Evolutionary conservation across 176 grass and related monocot genomes (phyloP), one percentile per base, ranked within the genome.

Genomic region (Aegilops tauschii): DNA sequence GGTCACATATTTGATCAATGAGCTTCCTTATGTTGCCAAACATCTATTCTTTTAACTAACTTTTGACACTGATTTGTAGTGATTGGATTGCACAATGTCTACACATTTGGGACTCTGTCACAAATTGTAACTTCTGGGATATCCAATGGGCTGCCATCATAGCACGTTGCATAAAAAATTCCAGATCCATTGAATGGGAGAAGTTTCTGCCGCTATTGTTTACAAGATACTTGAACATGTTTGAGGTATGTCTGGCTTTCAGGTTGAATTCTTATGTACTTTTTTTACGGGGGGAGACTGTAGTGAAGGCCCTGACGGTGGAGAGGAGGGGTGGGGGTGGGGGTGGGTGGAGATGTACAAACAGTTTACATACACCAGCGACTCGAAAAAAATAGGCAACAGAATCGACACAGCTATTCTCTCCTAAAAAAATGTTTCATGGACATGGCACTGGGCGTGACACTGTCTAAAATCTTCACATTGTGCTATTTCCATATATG

Each of bases 51-150:
- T 77, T 82, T 59, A 83, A 65, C 69, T 87, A 86, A 88, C 80
- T 65, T 82, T 8, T 68, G 21, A n/a, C 21, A 68, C 73, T 81
- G 18, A 80, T 74, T 86, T 85, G 87, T 88, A 98, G 96, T 86
- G 86, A 87, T 77, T 91, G 96, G 96, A 78, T 98, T 58, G 80
- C 77, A 71, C 76, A 96, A 40, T 94, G 92, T 69, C 86, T 98
- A 76, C 88, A 94, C 80, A 78, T 94, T 80, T 98, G 96, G 96
- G 84, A 84, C 68, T 92, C 92, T 25, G 71, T 94, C 36, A 87
- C 93, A 90, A 98, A 94, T 87, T 98, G 96, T 80, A 93, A 96
- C 62, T 98, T 98, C 80, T 98, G 96, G 96, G 86, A 98, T 84
- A 90, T 92, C 47, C 96, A 98, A 82, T 98, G 96, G 96, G 74